These are phyloP conservation scores for Coleophoma cylindrospora DNA, from an alignment of 2,329 filamentous ascomycete genomes.

Conservation along the genomic window DNA sequence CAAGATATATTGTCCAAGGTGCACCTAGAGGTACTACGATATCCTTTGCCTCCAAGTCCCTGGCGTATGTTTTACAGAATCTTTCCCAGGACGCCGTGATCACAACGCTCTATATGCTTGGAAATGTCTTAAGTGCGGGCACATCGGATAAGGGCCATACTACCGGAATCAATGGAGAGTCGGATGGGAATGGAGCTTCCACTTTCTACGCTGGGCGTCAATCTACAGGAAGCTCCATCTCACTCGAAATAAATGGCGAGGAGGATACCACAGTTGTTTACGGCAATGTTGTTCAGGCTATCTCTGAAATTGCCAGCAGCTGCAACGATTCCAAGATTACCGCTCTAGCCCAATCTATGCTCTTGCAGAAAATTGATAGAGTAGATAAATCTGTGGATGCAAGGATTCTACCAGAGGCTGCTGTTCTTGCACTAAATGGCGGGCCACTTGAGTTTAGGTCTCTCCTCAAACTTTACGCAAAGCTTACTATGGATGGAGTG, in stretches of 20 bases:
- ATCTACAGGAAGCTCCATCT: constrained; percentile 72
- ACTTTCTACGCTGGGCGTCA: constrained; percentile 49
- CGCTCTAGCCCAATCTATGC: constrained; percentile 87
- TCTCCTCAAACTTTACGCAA: constrained; percentile 77
- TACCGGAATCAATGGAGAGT: constrained; percentile 40
- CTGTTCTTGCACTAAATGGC: constrained; percentile 70
- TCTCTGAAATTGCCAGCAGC: constrained; percentile 80
- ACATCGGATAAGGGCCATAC: constrained; percentile 38
- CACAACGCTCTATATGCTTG: constrained; percentile 92
- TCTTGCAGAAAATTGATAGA: constrained; percentile 91
- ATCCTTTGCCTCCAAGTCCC: constrained; percentile 72
- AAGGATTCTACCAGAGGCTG: constrained; percentile 79
- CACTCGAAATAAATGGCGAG: constrained; percentile 67
- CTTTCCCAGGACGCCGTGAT: constrained; percentile 92
- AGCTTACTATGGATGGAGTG: constrained; percentile 68
- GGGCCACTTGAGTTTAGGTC: constrained; percentile 80
- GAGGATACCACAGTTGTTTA: constrained; percentile 76
- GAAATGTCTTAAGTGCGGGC: constrained; percentile 83
- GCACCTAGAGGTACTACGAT: constrained; percentile 65
- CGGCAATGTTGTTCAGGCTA: constrained; percentile 87
- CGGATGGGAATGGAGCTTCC: constrained; percentile 38
- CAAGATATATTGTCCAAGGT: constrained; percentile 84
- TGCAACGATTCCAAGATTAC: constrained; percentile 89
- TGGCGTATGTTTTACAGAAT: constrained; percentile 75
- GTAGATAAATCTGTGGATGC: constrained; percentile 76